Evolutionary conservation across 306 rosid species (phyloP).

Genomic region (Cicer bijugum): DNA sequence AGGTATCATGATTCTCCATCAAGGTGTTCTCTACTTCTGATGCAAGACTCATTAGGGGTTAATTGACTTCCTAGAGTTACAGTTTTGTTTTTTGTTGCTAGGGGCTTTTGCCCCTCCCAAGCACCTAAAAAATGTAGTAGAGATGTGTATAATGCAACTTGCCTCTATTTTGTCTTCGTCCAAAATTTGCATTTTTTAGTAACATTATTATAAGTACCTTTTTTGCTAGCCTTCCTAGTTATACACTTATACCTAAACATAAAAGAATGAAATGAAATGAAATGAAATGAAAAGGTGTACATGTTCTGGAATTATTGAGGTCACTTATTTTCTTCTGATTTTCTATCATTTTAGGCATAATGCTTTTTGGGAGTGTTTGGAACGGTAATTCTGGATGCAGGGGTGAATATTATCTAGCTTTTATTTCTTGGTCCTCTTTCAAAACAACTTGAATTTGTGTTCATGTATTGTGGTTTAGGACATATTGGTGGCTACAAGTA

Average conservation of each 20-base stretch:
- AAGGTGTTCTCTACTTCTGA: too few relatives aligned
- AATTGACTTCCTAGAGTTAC: background rate
- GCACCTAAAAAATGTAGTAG: background rate
- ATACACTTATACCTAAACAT: background rate
- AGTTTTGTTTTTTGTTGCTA: background rate
- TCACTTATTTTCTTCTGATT: background rate
- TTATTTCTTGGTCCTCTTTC: constrained; percentile 45
- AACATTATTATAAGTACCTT: background rate
- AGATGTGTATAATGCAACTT: background rate
- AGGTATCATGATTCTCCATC: too few relatives aligned
- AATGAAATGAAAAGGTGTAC: background rate
- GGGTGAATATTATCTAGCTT: constrained; percentile 62
- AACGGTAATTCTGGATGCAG: constrained; percentile 85
- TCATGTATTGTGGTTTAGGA: constrained; percentile 60
- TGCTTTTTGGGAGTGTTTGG: constrained; percentile 54
- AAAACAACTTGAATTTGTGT: constrained; percentile 56
- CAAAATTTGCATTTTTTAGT: background rate
- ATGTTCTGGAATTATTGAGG: background rate
- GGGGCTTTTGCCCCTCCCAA: background rate
- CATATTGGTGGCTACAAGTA: constrained; percentile 54
- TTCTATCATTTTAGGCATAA: constrained; percentile 64
- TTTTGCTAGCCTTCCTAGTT: background rate
- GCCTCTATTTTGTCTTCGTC: background rate
- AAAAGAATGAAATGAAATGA: background rate
- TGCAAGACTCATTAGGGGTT: background rate